Evolutionary conservation across 768 basidiomycete genomes (phyloP).

Genomic region (Suillus paluster): DNA sequence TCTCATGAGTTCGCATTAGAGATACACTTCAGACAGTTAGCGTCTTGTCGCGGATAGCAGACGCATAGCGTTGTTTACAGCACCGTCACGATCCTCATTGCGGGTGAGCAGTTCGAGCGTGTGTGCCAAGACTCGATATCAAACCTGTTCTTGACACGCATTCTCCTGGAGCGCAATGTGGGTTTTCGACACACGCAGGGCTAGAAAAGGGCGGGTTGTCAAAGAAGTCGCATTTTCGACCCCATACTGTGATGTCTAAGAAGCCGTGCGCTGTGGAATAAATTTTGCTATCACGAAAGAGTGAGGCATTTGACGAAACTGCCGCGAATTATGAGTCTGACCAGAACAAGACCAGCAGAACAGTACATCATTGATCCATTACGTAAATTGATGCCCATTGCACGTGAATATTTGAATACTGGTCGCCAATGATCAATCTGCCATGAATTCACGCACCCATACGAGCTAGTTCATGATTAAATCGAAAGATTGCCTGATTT

Average conservation of each 20-base stretch:
- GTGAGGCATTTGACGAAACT: constrained; percentile 1
- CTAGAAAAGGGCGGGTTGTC: not conserved
- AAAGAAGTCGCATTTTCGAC: not conserved
- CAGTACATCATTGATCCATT: too few relatives aligned
- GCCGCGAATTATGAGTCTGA: too few relatives aligned
- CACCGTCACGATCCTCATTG: not conserved
- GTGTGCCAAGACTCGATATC: not conserved
- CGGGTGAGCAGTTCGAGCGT: not conserved
- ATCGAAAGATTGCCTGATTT: too few relatives aligned
- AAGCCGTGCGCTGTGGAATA: not conserved
- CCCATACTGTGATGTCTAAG: not conserved
- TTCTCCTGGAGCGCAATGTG: not conserved
- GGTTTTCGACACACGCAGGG: not conserved
- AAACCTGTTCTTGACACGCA: too few relatives aligned
- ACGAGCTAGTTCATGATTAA: too few relatives aligned
- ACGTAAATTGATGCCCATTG: too few relatives aligned
- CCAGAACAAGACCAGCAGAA: too few relatives aligned
- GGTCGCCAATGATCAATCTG: too few relatives aligned
- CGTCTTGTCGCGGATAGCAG: not conserved
- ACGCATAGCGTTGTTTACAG: not conserved
- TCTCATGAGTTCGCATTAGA: constrained; percentile 1
- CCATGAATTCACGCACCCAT: too few relatives aligned
- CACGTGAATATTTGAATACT: too few relatives aligned
- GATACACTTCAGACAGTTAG: not conserved
- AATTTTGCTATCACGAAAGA: constrained; percentile 5